Base-by-base conservation (phyloP, 2,329 filamentous ascomycete species). In the Rugonectria rugulosa region DNA sequence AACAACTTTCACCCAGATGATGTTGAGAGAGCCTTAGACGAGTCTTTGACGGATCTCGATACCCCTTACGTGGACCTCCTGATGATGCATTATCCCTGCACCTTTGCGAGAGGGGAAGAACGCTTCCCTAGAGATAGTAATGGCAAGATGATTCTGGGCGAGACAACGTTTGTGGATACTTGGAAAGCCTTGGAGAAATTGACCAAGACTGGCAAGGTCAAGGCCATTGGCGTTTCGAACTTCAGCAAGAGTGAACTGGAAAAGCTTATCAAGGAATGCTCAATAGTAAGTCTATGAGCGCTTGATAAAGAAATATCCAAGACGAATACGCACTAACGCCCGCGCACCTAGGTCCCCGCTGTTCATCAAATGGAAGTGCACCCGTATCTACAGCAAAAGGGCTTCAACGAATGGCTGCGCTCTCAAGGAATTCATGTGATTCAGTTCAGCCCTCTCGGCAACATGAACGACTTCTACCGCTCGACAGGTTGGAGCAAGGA, bases 221-320 rank as follows among this genome's bases (percentile, higher is more conserved):
- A 31, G 12, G 56, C 56, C 3, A 75, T 76, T 41, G 85, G 85
- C 37, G 80, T 85, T 14, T 82, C 79, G 52, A 85, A 85, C 72
- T 85, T 83, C 72, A 79, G 75, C 55, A 79, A 80, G 38, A 65
- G 68, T 7, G 75, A 79, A 46, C 69, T 83, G 12, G 71, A 80
- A 63, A 68, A 75, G 49, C 71, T 83, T 53, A 61, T 78, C 44
- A 69, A 29, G 14, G 53, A 63, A 29, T 34, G 54, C 19, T 57
- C 59, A 63, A 67, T 78, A 38, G 45, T 49, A 21, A 36, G 51
- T 47, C 1, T 2, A 4, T n/a, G n/a, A n/a, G n/a, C n/a, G n/a
- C n/a, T n/a, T n/a, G n/a, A n/a, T n/a, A n/a, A 6, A 17, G n/a
- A 20, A n/a, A 20, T 6, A 6, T 23, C 2, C 29, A 12, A 5